Evolutionary conservation across 495 filamentous ascomycete genomes (phyloP).

Genomic region (Neurospora cerealis): DNA sequence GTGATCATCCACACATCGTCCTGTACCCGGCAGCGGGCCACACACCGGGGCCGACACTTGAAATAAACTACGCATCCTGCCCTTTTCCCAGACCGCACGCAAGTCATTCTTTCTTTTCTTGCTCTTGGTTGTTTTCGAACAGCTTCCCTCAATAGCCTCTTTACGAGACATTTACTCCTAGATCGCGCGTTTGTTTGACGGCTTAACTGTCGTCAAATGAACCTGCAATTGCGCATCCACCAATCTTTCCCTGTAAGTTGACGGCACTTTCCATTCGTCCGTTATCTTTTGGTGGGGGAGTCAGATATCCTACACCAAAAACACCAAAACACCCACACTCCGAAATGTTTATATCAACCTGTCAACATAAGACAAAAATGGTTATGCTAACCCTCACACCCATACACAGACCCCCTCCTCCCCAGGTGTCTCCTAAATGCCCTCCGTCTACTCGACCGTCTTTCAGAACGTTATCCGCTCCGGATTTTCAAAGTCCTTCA

Average conservation of each 20-base stretch:
- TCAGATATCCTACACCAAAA: background rate
- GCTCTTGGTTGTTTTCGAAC: conserved; percentile 6
- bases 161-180: conserved; percentile 5
- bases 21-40: background rate
- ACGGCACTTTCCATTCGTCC: background rate
- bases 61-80: background rate
- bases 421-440: conserved; percentile 48
- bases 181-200: conserved; percentile 55
- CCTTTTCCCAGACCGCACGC: background rate
- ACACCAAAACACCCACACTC: background rate
- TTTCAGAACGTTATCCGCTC: conserved; percentile 88
- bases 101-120: conserved; percentile 9
- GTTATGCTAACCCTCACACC: background rate
- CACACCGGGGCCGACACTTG: background rate
- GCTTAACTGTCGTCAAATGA: conserved; percentile 56
- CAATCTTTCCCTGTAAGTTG: conserved; percentile 38
- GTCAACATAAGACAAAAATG: background rate
- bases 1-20: background rate
- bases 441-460: conserved; percentile 46
- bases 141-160: background rate
- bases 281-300: background rate
- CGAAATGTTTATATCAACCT: background rate
- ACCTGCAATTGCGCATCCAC: conserved; percentile 46
- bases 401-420: conserved; percentile 25
- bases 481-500: conserved; percentile 90